phyloP scores from a whole-genome alignment of 164 flowering plant genomes.

The Hamamelis virginiana region DNA sequence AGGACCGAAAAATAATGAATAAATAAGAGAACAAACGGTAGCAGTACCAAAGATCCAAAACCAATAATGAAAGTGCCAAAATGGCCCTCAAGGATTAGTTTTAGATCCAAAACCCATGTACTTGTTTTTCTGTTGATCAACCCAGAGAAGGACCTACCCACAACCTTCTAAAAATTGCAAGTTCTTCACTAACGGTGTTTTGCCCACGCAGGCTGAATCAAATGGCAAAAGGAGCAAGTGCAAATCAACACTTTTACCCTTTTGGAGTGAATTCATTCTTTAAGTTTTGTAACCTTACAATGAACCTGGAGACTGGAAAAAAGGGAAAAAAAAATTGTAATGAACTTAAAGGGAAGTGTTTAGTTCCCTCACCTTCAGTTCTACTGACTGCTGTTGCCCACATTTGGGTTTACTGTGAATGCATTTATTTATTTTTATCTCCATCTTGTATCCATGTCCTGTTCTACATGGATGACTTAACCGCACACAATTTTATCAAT shows the following conservation, averaged over 20 bases:
- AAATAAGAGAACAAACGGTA: too few relatives aligned
- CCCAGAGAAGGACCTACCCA: too few relatives aligned
- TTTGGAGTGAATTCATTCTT: neutral
- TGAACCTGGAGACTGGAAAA: too few relatives aligned
- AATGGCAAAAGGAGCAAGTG: neutral
- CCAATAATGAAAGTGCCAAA: too few relatives aligned
- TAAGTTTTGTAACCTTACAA: too few relatives aligned
- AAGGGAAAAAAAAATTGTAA: too few relatives aligned
- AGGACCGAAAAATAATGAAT: too few relatives aligned
- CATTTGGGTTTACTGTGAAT: neutral
- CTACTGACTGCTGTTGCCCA: neutral
- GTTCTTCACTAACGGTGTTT: neutral
- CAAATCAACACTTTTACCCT: neutral
- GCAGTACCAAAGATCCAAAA: too few relatives aligned
- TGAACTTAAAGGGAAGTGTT: neutral
- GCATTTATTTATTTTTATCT: neutral
- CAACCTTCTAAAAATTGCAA: neutral
- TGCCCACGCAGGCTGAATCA: neutral
- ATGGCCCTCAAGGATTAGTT: too few relatives aligned
- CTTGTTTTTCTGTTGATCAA: too few relatives aligned
- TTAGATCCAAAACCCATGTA: too few relatives aligned
- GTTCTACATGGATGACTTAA: neutral
- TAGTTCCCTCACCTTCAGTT: neutral
- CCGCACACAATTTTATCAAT: neutral
- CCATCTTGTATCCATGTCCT: neutral